Percentiles rank a stretch among this genome's conserved stretches.
phyloP scores from a whole-genome alignment of 2,329 filamentous ascomycete genomes.

The Juglanconis oblonga region DNA sequence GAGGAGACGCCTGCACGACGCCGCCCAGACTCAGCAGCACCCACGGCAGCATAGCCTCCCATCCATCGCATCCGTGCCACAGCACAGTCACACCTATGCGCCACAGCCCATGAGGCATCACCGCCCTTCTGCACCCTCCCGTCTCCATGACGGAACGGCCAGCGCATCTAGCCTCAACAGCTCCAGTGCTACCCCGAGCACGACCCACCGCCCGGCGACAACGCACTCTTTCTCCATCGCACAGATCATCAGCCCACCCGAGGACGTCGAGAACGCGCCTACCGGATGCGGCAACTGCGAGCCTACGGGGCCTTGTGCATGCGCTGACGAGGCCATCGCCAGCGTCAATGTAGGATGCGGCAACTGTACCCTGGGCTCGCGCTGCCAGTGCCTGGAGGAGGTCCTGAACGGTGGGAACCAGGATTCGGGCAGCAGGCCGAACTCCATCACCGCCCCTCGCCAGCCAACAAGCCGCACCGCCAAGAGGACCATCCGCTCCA shows the following conservation, averaged over 20 bases:
- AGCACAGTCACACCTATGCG: constrained; percentile 9
- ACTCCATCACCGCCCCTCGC: constrained; percentile 1
- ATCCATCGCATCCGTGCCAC: constrained; percentile 14
- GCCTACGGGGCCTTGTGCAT: constrained; percentile 52
- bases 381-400: constrained; percentile 60
- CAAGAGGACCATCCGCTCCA: constrained; percentile 17
- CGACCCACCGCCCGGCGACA: constrained; percentile 24
- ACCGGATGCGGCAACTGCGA: constrained; percentile 57
- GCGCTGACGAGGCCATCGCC: constrained; percentile 57
- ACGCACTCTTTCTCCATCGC: constrained; percentile 48
- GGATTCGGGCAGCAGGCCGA: constrained; percentile 11
- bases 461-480: constrained; percentile 9
- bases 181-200: constrained; percentile 5
- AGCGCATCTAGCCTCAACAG: constrained; percentile 17
- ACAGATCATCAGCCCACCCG: constrained; percentile 55
- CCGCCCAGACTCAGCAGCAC: constrained; percentile 14
- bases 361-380: constrained; percentile 59
- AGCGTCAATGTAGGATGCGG: constrained; percentile 58
- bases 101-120: constrained; percentile 17
- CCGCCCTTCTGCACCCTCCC: constrained; percentile 18
- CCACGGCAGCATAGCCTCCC: constrained; percentile 17
- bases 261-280: constrained; percentile 35
- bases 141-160: constrained; percentile 4
- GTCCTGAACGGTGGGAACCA: constrained; percentile 33
- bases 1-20: constrained; percentile 13